A percentile compares a stretch with the other conserved stretches of the same genome.
These are phyloP conservation scores for Kingdonia uniflora DNA, from an alignment of 164 flowering plant species.

Conservation along the genomic window DNA sequence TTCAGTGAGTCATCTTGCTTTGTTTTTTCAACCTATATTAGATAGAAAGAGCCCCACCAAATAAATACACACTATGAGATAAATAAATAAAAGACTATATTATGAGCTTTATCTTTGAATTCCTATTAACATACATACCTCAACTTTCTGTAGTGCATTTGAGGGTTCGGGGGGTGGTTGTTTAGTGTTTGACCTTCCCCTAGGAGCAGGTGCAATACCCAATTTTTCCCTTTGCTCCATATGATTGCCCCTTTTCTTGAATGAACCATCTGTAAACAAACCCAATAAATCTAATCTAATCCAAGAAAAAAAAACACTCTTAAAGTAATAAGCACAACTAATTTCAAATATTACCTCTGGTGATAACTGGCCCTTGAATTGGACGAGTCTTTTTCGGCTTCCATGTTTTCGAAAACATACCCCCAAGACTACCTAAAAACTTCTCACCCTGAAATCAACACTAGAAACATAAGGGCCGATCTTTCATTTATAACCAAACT, in stretches of 20 bases:
- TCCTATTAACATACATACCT: no score
- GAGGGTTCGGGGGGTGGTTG: conserved; percentile 43
- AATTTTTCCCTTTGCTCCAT: no score
- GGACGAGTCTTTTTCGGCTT: no score
- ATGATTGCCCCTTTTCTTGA: no score
- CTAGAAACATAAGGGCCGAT: no score
- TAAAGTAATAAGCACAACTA: no score
- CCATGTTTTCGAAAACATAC: no score
- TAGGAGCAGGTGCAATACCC: conserved; percentile 38
- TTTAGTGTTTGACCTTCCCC: conserved; percentile 21
- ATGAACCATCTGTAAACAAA: conserved; percentile 42
- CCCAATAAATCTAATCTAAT: neutral
- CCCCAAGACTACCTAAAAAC: conserved; percentile 79
- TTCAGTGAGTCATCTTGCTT: conserved; percentile 76
- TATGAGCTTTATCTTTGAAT: no score
- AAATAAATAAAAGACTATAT: no score
- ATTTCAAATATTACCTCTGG: no score
- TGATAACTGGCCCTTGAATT: conserved; percentile 58
- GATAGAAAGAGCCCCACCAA: neutral
- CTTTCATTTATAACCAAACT: no score
- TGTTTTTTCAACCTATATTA: conserved; percentile 49
- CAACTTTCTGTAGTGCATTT: no score
- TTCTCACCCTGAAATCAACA: conserved; percentile 28
- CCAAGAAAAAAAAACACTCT: neutral
- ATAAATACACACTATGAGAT: neutral